Conservation (phyloP, 2,329 filamentous ascomycete species). For the Colletotrichum abscissum region DNA sequence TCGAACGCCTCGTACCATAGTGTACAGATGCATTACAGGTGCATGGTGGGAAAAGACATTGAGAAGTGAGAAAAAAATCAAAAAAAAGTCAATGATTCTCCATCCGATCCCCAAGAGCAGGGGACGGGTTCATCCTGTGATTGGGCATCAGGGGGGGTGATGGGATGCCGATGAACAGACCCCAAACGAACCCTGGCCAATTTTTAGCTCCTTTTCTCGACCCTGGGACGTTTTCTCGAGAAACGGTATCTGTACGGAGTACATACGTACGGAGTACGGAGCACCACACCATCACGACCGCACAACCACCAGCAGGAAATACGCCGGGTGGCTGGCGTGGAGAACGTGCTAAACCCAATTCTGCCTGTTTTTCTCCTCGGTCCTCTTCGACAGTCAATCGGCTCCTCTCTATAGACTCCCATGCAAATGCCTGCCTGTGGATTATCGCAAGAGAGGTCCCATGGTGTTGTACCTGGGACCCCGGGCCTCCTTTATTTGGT, state of each 20-base stretch:
- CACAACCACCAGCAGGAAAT: slow-evolving; percentile 28
- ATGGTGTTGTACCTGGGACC: slow-evolving; percentile 26
- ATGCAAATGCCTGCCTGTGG: background rate
- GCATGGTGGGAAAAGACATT: background rate
- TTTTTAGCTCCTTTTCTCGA: background rate
- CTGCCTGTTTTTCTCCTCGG: slow-evolving; percentile 10
- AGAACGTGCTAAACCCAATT: slow-evolving; percentile 34
- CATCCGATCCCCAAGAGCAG: background rate
- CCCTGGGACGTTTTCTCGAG: background rate
- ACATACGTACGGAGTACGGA: background rate
- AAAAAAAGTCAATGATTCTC: background rate
- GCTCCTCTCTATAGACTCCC: background rate
- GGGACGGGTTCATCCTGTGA: slow-evolving; percentile 4
- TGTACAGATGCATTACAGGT: too few relatives aligned
- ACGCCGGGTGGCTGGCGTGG: slow-evolving; percentile 37
- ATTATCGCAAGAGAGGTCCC: slow-evolving; percentile 25
- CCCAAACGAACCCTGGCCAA: background rate
- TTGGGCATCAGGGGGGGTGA: slow-evolving; percentile 15
- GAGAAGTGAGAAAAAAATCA: background rate
- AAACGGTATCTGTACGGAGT: background rate
- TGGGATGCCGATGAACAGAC: slow-evolving; percentile 4
- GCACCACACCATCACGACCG: slow-evolving; percentile 6
- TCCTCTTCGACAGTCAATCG: background rate
- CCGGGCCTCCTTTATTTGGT: slow-evolving; percentile 35
- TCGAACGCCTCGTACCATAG: too few relatives aligned